A percentile compares a stretch with the other conserved stretches of the same genome.
These are phyloP conservation scores for Saccharum hybrid DNA, from an alignment of 202 grass and related monocot species.

Conservation along the genomic window DNA sequence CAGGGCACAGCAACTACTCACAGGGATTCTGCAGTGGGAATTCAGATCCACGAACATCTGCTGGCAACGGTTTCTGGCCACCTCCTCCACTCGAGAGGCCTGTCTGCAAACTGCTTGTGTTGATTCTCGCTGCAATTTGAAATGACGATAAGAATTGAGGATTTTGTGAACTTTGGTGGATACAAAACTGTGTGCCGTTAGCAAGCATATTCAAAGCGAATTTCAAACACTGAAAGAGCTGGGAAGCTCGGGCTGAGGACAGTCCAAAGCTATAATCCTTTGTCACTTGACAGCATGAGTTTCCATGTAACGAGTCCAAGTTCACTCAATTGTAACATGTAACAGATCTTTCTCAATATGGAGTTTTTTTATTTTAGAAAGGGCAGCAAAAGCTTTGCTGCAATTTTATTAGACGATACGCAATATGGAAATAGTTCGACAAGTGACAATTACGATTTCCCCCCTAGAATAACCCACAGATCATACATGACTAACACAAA, in stretches of 20 bases:
- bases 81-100: conserved; percentile 56
- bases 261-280: neutral
- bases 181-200: neutral
- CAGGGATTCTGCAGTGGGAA: conserved; percentile 70
- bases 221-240: neutral
- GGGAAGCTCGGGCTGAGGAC: neutral
- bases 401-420: too few species aligned
- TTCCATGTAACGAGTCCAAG: neutral
- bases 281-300: neutral
- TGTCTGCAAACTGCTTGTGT: conserved; percentile 52
- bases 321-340: neutral
- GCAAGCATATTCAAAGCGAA: neutral
- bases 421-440: neutral
- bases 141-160: neutral
- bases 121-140: conserved; percentile 39
- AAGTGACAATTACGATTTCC: neutral
- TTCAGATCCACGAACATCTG: conserved; percentile 79
- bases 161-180: neutral
- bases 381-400: too few species aligned
- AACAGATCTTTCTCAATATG: neutral
- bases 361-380: neutral
- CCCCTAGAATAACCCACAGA: neutral
- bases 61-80: conserved; percentile 50
- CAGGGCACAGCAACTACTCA: conserved; percentile 44
- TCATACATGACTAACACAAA: conserved; percentile 16